These are phyloP conservation scores for Mortierella sp. DNA, from an alignment of 371 early-diverging fungal genomes.

Conservation along the genomic window DNA sequence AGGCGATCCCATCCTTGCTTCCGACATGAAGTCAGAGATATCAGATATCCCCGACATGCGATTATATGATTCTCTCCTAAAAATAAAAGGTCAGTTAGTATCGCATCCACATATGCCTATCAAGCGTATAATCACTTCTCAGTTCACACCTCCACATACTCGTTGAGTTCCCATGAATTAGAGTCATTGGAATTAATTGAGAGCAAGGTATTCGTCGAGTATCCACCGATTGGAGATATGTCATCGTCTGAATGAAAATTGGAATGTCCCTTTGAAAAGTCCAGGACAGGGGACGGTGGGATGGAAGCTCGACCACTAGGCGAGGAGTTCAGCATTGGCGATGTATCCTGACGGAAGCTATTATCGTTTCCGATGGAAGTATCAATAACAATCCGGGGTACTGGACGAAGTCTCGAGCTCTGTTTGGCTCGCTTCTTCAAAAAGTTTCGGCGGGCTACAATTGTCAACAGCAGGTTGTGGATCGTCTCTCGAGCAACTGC, in stretches of 20 bases:
- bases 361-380: conserved; percentile 44
- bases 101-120: neutral
- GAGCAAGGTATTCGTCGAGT: conserved; percentile 34
- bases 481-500: conserved; percentile 53
- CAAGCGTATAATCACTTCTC: neutral
- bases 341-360: conserved; percentile 29
- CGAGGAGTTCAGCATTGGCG: conserved; percentile 46
- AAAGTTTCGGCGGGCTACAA: conserved; percentile 41
- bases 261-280: conserved; percentile 44
- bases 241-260: conserved; percentile 42
- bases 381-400: conserved; percentile 54
- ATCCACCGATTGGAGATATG: conserved; percentile 21
- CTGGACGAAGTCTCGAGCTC: conserved; percentile 43
- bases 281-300: conserved; percentile 38
- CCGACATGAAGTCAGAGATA: conserved; percentile 20
- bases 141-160: conserved; percentile 14
- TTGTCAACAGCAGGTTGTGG: conserved; percentile 41
- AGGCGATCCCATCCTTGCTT: conserved; percentile 17
- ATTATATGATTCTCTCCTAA: conserved; percentile 31
- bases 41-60: conserved; percentile 29
- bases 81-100: neutral
- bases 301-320: conserved; percentile 31
- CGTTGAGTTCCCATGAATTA: conserved; percentile 34
- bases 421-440: conserved; percentile 34
- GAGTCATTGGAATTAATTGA: conserved; percentile 45